Base-by-base conservation (phyloP, 139 green algal species). In the Chlorella vulgaris region DNA sequence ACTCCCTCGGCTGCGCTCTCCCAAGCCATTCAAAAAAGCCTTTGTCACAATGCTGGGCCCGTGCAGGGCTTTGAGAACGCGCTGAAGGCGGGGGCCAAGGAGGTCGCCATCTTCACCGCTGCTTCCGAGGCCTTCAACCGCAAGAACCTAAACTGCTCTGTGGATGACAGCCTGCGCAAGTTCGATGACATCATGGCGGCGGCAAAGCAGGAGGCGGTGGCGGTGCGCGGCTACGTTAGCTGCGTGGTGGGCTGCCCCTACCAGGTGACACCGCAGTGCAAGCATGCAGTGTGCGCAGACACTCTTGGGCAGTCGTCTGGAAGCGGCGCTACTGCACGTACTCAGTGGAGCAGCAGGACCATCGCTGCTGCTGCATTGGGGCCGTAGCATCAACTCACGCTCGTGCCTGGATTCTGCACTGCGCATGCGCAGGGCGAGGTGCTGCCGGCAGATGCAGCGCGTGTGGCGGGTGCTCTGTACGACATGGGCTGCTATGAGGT, bases 401-500 rank as follows among this genome's bases (percentile, higher is more conserved):
- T n/a, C n/a, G n/a, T n/a, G n/a, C n/a, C n/a, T n/a, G n/a, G n/a
- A n/a, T n/a, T n/a, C n/a, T n/a, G n/a, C n/a, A n/a, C n/a, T n/a
- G 55, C n/a, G 55, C 55, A 15, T 65, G 55, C 55, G 55, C 74
- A 92, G 71, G 91, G 91, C 7, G 21, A 84, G 19, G 85, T 92
- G 61, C 22, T 80, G 0, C 90, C 89, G 1, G 19, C 66, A 18
- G 83, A 81, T 29, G 96, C 93, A 4, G 95, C 95, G 3, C 58
- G 80, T 19, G 92, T 98, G 40, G 93, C 92, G 7, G 69, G 62
- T 15, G 82, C 74, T 10, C 77, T 98, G 55, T 51, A 90, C 76
- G 82, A 94, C 53, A 95, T 98, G 94, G 96, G 96, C 6, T 99
- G 96, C 90, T 98, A 98, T 81, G 93, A 99, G 74, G 88, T 98